Conservation (phyloP, 805 yeast genomes). For the Kodamaea leandrae region DNA sequence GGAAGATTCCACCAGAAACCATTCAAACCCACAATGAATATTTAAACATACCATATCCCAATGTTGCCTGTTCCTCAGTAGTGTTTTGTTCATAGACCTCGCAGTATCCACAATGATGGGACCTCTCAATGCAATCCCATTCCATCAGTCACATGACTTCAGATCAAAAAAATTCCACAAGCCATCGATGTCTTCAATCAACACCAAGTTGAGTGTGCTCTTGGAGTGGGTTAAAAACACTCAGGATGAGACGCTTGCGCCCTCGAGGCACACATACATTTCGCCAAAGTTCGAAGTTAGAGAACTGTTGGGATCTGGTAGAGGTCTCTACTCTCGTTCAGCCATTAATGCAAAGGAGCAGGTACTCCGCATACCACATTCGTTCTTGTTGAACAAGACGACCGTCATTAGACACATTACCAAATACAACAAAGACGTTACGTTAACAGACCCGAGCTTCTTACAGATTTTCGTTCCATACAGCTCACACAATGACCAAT, state of each 20-base stretch:
- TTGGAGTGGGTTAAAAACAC: constrained; percentile 31
- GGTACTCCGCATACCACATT: constrained; percentile 56
- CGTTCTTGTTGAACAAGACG: constrained; percentile 56
- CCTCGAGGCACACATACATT: constrained; percentile 27
- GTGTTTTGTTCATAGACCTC: too few relatives aligned
- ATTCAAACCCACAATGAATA: neutral
- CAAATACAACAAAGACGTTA: constrained; percentile 39
- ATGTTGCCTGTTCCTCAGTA: too few relatives aligned
- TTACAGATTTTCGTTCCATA: constrained; percentile 25
- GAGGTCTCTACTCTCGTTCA: constrained; percentile 54
- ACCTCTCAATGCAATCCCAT: neutral
- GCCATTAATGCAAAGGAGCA: constrained; percentile 40
- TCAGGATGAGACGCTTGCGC: constrained; percentile 19
- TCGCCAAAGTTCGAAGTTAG: constrained; percentile 41
- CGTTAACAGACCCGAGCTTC: constrained; percentile 21
- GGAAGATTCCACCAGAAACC: neutral
- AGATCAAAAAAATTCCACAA: neutral
- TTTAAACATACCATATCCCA: too few relatives aligned
- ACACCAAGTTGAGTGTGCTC: constrained; percentile 11
- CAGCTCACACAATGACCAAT: constrained; percentile 18
- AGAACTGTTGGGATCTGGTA: constrained; percentile 49
- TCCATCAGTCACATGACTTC: neutral
- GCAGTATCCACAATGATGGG: too few relatives aligned
- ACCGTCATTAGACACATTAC: constrained; percentile 45
- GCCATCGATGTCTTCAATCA: constrained; percentile 2